Evolutionary conservation across 306 rosid species (phyloP), one percentile per base, ranked within the genome.

Genomic region (Sesbania bispinosa): DNA sequence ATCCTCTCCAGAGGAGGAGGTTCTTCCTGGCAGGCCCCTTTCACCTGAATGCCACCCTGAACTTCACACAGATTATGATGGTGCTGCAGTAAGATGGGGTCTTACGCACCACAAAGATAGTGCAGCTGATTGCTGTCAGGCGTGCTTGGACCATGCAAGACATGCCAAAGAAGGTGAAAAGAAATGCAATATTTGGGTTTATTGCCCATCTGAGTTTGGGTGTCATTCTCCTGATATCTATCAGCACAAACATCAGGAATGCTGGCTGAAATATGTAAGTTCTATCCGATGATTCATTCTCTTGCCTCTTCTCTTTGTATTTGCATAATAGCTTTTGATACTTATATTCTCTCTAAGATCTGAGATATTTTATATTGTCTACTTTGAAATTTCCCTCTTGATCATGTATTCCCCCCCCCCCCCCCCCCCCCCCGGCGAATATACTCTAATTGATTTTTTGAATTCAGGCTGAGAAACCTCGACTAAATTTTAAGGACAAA

Each of bases 101-200:
- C 98, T 94, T 63, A 90, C 87, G 30, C 86, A 86, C 78, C 98
- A 86, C 83, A 90, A 82, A 86, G 96, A 94, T 54, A 94, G 97
- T 77, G 97, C 98, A 69, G 96, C 97, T 27, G 97, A 94, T 81
- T 94, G 98, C 69, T 94, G 97, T 62, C 95, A 89, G 71, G 92
- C 98, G 75, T 94, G 98, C 87, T 70, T 94, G 76, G 92, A 89
- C 77, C 97, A 90, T 1, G 97, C 96, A 2, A 83, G 42, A 77
- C 73, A 13, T 16, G 96, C 96, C 30, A 91, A 77, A 75, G 87
- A 89, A 36, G 85, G 88, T 7, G 94, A 85, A 38, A 80, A 69
- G 80, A 90, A 82, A 87, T 90, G 98, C 81, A 94, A 94, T 77
- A 71, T 87, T 47, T 94, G 98, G 97, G 98, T 94, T 78, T 94